Conservation (phyloP, 768 basidiomycete species). For the Fistulinella prunicolor region DNA sequence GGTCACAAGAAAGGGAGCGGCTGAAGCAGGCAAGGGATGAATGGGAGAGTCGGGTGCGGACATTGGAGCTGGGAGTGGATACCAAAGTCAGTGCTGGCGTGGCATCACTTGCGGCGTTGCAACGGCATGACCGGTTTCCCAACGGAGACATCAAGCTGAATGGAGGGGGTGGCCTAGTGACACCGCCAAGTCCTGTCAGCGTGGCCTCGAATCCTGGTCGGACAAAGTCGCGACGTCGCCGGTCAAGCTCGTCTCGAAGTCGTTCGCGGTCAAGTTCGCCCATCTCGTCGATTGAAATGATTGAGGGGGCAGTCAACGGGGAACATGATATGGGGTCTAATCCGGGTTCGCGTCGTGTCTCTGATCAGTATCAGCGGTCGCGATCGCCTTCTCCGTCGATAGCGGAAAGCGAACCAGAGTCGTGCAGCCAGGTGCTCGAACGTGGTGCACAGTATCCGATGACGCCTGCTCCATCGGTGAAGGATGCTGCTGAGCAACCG, state of each 20-base stretch:
- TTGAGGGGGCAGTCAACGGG: constrained; percentile 26
- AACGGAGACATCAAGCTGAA: constrained; percentile 31
- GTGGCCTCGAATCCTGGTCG: constrained; percentile 58
- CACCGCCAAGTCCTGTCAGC: constrained; percentile 74
- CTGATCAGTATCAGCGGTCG: constrained; percentile 23
- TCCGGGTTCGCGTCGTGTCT: constrained; percentile 23
- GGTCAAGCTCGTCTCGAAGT: constrained; percentile 41
- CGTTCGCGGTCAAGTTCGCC: constrained; percentile 37
- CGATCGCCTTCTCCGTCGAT: constrained; percentile 32
- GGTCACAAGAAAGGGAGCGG: constrained; percentile 77
- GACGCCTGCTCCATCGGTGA: constrained; percentile 31
- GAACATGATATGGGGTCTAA: constrained; percentile 17
- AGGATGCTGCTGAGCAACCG: constrained; percentile 28
- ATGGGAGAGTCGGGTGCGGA: constrained; percentile 65
- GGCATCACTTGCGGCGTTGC: constrained; percentile 29
- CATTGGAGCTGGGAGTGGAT: constrained; percentile 54
- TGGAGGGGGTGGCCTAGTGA: constrained; percentile 54
- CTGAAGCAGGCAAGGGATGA: constrained; percentile 72
- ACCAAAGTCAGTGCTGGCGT: constrained; percentile 37
- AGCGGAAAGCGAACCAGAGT: constrained; percentile 30
- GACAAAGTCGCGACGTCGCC: constrained; percentile 40
- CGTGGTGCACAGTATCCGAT: constrained; percentile 26
- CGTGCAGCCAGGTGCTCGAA: constrained; percentile 16
- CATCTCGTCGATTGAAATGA: constrained; percentile 33
- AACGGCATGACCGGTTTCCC: constrained; percentile 39